Evolutionary conservation across 495 filamentous ascomycete species (phyloP), one percentile per base, ranked within the genome.

Genomic region (Penicillium maclennaniae): DNA sequence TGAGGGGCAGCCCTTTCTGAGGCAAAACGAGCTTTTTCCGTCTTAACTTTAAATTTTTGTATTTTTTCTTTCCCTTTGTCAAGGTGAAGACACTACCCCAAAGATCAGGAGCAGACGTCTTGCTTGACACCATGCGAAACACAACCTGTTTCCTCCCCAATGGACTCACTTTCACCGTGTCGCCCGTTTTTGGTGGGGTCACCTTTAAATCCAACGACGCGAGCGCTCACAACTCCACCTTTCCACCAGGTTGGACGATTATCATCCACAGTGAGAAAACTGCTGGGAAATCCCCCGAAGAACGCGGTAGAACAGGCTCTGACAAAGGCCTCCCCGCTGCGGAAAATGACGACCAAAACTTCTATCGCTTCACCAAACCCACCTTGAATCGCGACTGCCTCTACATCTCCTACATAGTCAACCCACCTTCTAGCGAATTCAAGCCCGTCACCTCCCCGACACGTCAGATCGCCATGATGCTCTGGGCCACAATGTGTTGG

Each of bases 401-500:
- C 38, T 96, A 90, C 73, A 89, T 97, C 53, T 93, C 89, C 16
- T 91, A 87, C 52, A 92, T 95, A 57, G 92, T 89, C 43, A 91
- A 83, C 55, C 89, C 91, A 0, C 87, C 86, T 43, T 87, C 75
- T 59, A 81, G 66, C 59, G 89, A 95, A 43, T 95, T 86, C 77
- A 89, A 88, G 58, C 84, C 89, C 0, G 79, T 83, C 10, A 81
- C 70, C 23, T 95, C 90, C 43, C 89, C 88, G 0, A 91, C 90
- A 0, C 76, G 91, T 28, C 88, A 91, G 69, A 86, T 95, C 51
- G 92, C 92, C 51, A 88, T 95, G 88, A 92, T 96, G 89, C 81
- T 97, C 7, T 98, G 92, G 91, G 83, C 89, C 25, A 91, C 89
- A 1, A 71, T 97, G 28, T 95, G 87, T 69, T 97, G 95, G 95